phyloP scores from a whole-genome alignment of 805 yeast genomes.

The Schwanniomyces yamadae region DNA sequence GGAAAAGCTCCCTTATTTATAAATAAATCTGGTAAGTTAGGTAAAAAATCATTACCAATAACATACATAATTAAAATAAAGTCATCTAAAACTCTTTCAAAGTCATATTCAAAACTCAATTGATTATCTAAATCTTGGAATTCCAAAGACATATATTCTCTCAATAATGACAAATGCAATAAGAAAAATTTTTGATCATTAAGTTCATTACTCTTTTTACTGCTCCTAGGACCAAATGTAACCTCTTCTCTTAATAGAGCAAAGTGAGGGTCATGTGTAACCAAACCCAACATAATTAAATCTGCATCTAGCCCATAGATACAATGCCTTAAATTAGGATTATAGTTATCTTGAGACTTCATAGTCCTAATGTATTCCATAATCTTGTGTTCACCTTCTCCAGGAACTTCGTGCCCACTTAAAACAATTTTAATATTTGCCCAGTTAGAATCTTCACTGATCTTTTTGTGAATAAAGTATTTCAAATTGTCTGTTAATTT shows the following conservation, averaged over 20 bases:
- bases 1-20: slow-evolving; percentile 97
- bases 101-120: slow-evolving; percentile 68
- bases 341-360: slow-evolving; percentile 70
- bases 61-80: slow-evolving; percentile 89
- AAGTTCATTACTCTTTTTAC: slow-evolving; percentile 44
- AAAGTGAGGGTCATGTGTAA: slow-evolving; percentile 94
- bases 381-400: slow-evolving; percentile 98
- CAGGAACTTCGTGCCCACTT: slow-evolving; percentile 96
- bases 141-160: slow-evolving; percentile 90
- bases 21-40: slow-evolving; percentile 91
- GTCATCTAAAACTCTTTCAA: slow-evolving; percentile 89
- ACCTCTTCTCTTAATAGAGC: slow-evolving; percentile 95
- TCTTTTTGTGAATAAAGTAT: slow-evolving; percentile 90
- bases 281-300: slow-evolving; percentile 87
- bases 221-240: slow-evolving; percentile 64
- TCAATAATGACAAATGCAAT: slow-evolving; percentile 78
- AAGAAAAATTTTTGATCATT: slow-evolving; percentile 79
- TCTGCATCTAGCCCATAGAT: slow-evolving; percentile 98
- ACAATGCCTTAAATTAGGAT: slow-evolving; percentile 93
- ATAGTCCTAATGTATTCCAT: slow-evolving; percentile 86
- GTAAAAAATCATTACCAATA: slow-evolving; percentile 96
- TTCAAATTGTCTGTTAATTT: slow-evolving; percentile 76
- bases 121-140: slow-evolving; percentile 67
- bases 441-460: slow-evolving; percentile 93
- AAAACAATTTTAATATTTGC: slow-evolving; percentile 81